Conservation (phyloP, 352 stramenopile species). For the Globisporangium sylvaticum region DNA sequence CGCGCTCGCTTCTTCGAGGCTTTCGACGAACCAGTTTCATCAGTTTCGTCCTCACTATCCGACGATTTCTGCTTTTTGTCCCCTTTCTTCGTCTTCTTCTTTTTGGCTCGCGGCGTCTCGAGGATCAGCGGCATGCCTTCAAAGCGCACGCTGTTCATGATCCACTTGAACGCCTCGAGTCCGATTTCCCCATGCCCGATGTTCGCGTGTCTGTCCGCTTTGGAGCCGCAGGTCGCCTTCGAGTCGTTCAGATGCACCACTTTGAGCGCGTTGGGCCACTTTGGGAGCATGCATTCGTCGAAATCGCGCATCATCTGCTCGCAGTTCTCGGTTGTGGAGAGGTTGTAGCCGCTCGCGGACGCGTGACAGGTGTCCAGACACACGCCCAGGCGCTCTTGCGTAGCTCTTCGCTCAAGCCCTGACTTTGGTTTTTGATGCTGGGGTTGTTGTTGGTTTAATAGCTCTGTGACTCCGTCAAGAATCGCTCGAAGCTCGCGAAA, state of each 20-base stretch:
- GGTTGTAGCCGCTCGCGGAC: slow-evolving; percentile 28
- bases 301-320: slow-evolving; percentile 35
- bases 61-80: not conserved
- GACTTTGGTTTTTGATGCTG: not conserved
- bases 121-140: slow-evolving; percentile 39
- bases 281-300: slow-evolving; percentile 19
- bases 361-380: slow-evolving; percentile 48
- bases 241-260: slow-evolving; percentile 50
- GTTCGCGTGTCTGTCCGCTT: slow-evolving; percentile 38
- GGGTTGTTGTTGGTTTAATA: not conserved
- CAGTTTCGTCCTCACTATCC: not conserved
- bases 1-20: not conserved
- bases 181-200: slow-evolving; percentile 32
- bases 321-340: slow-evolving; percentile 22
- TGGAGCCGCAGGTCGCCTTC: slow-evolving; percentile 25
- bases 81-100: not conserved
- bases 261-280: slow-evolving; percentile 32
- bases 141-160: slow-evolving; percentile 39
- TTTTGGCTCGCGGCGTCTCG: slow-evolving; percentile 31
- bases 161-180: slow-evolving; percentile 28
- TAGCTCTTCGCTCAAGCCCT: not conserved
- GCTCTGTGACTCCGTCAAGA: slow-evolving; percentile 18
- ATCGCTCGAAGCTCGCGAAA: slow-evolving; percentile 35
- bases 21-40: not conserved
- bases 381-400: slow-evolving; percentile 24